These are phyloP conservation scores for Verruconis gallopava DNA, from an alignment of 2,329 filamentous ascomycete genomes.

Conservation along the genomic window DNA sequence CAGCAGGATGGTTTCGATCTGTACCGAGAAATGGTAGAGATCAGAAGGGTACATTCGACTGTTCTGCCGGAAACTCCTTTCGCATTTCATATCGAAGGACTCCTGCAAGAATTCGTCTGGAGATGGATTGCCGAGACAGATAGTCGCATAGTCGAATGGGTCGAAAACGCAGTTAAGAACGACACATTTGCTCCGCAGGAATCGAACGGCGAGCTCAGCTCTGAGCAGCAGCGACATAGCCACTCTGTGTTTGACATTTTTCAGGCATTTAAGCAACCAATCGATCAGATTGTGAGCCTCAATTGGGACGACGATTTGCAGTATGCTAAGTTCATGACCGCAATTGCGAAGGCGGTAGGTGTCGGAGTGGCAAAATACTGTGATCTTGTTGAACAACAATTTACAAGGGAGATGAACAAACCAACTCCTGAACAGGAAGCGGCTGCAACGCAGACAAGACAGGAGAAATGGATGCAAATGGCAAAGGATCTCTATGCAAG, in stretches of 20 bases:
- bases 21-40: slow-evolving; percentile 76
- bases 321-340: slow-evolving; percentile 94
- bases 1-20: slow-evolving; percentile 89
- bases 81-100: slow-evolving; percentile 72
- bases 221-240: slow-evolving; percentile 79
- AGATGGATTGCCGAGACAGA: slow-evolving; percentile 82
- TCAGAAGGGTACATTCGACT: slow-evolving; percentile 59
- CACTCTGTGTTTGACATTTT: slow-evolving; percentile 90
- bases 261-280: slow-evolving; percentile 80
- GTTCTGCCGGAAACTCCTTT: slow-evolving; percentile 39
- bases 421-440: slow-evolving; percentile 78
- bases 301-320: slow-evolving; percentile 91
- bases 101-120: slow-evolving; percentile 90
- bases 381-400: slow-evolving; percentile 74
- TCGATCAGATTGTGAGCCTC: slow-evolving; percentile 73
- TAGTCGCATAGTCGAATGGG: slow-evolving; percentile 64
- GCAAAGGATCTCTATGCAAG: slow-evolving; percentile 87
- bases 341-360: slow-evolving; percentile 72
- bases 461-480: slow-evolving; percentile 86
- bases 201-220: slow-evolving; percentile 47
- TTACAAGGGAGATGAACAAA: slow-evolving; percentile 85
- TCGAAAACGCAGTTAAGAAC: slow-evolving; percentile 82
- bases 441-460: slow-evolving; percentile 61
- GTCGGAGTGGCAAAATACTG: slow-evolving; percentile 78
- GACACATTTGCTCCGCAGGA: slow-evolving; percentile 69